These are phyloP conservation scores for Alternaria tenuissima DNA, from an alignment of 2,329 filamentous ascomycete species.

Conservation along the genomic window DNA sequence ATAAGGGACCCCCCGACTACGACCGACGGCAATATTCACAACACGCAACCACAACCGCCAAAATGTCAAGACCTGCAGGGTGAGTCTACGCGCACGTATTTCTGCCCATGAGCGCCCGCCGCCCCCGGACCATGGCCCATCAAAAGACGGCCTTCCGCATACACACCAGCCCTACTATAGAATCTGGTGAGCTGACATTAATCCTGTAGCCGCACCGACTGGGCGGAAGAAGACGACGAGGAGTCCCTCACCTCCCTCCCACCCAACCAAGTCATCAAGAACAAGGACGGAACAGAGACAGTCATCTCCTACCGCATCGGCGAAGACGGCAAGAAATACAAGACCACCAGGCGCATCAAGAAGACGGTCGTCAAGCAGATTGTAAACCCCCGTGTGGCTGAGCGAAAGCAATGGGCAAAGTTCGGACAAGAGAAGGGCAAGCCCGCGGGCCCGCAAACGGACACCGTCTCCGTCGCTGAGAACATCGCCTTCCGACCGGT, in stretches of 20 bases:
- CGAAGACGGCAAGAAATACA: conserved; percentile 94
- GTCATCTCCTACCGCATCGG: conserved; percentile 89
- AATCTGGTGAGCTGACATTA: conserved; percentile 17
- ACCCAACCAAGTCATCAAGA: conserved; percentile 87
- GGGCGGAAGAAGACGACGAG: conserved; percentile 89
- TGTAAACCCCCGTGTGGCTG: conserved; percentile 95
- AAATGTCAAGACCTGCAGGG: conserved; percentile 52
- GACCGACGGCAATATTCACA: not conserved
- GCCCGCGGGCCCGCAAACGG: conserved; percentile 78
- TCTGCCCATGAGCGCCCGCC: not conserved
- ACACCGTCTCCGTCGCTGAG: conserved; percentile 93
- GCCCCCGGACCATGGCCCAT: not conserved
- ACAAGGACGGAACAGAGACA: conserved; percentile 99
- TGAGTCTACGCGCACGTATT: conserved; percentile 22
- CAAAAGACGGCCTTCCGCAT: not conserved
- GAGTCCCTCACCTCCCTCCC: conserved; percentile 75
- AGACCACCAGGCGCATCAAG: conserved; percentile 95
- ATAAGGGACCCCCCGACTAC: conserved; percentile 12
- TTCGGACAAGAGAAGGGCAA: conserved; percentile 92
- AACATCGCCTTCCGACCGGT: conserved; percentile 97
- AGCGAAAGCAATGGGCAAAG: conserved; percentile 91
- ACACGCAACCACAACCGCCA: conserved; percentile 26
- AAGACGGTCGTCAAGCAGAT: conserved; percentile 89
- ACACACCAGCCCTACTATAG: not conserved
- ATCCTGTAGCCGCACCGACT: conserved; percentile 71